Evolutionary conservation across 805 yeast genomes (phyloP).

Genomic region (Zygosaccharomyces siamensis): DNA sequence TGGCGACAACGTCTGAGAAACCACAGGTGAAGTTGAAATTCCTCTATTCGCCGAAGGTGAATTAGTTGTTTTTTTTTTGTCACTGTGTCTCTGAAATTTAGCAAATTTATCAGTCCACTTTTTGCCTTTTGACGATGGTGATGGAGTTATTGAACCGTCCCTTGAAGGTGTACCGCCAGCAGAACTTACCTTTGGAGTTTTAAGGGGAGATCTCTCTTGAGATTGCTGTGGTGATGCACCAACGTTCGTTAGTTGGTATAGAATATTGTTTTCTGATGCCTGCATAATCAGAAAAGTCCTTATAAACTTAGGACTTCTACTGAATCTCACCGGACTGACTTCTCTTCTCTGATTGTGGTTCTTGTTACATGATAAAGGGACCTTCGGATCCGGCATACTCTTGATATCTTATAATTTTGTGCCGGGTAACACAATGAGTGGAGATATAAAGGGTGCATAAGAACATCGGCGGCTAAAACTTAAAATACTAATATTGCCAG

Average conservation of each 20-base stretch:
- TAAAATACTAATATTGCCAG: too few species aligned
- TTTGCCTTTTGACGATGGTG: constrained; percentile 20
- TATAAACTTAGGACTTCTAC: background rate
- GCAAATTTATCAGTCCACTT: constrained; percentile 26
- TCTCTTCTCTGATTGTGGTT: too few species aligned
- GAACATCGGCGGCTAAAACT: too few species aligned
- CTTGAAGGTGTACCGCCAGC: constrained; percentile 5
- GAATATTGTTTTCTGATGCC: constrained; percentile 10
- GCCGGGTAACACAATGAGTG: background rate
- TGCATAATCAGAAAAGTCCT: constrained; percentile 3
- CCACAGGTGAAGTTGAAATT: constrained; percentile 1
- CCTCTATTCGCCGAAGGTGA: constrained; percentile 5
- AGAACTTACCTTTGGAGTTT: constrained; percentile 10
- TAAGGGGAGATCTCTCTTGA: constrained; percentile 12
- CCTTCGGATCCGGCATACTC: background rate
- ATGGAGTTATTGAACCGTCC: constrained; percentile 10
- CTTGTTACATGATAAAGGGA: constrained; percentile 1
- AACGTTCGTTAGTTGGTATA: constrained; percentile 17
- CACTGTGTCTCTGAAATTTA: constrained; percentile 17
- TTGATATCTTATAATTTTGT: background rate
- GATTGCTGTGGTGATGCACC: constrained; percentile 13
- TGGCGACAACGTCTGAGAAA: constrained; percentile 5
- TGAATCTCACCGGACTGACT: background rate
- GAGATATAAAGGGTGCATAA: background rate
- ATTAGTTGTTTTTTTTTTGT: constrained; percentile 11